phyloP scores from a whole-genome alignment of 805 yeast genomes.

The Ogataea thermomethanolica region DNA sequence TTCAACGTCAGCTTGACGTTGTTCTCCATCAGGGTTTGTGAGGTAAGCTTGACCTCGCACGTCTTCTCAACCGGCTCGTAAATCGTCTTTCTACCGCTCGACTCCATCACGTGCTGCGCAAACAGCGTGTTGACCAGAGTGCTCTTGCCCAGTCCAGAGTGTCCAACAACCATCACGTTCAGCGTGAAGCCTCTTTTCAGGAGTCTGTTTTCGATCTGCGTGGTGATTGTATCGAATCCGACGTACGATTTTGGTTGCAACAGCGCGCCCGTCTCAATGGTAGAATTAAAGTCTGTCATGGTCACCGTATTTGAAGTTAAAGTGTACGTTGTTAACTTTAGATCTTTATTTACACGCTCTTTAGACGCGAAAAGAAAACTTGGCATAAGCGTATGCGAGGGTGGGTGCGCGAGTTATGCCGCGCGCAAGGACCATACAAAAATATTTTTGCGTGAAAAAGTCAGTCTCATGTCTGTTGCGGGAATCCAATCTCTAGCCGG shows the following conservation, averaged over 20 bases:
- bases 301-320: background rate
- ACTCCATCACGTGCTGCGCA: slow-evolving; percentile 70
- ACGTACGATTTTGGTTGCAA: slow-evolving; percentile 74
- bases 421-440: background rate
- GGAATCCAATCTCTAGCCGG: slow-evolving; percentile 6
- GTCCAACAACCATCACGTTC: slow-evolving; percentile 91
- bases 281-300: slow-evolving; percentile 13
- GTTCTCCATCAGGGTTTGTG: slow-evolving; percentile 76
- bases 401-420: no score
- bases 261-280: slow-evolving; percentile 8
- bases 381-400: background rate
- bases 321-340: background rate
- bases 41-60: slow-evolving; percentile 71
- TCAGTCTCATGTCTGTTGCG: slow-evolving; percentile 10
- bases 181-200: slow-evolving; percentile 92
- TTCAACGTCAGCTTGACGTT: slow-evolving; percentile 82
- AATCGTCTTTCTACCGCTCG: slow-evolving; percentile 66
- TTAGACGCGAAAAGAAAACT: slow-evolving; percentile 8
- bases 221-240: slow-evolving; percentile 94
- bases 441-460: background rate
- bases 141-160: slow-evolving; percentile 91
- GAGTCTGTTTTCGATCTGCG: slow-evolving; percentile 89
- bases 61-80: slow-evolving; percentile 80
- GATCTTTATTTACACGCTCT: slow-evolving; percentile 11
- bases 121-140: slow-evolving; percentile 89